Evolutionary conservation across 805 yeast species (phyloP).

Genomic region (Sungouiella blattae): DNA sequence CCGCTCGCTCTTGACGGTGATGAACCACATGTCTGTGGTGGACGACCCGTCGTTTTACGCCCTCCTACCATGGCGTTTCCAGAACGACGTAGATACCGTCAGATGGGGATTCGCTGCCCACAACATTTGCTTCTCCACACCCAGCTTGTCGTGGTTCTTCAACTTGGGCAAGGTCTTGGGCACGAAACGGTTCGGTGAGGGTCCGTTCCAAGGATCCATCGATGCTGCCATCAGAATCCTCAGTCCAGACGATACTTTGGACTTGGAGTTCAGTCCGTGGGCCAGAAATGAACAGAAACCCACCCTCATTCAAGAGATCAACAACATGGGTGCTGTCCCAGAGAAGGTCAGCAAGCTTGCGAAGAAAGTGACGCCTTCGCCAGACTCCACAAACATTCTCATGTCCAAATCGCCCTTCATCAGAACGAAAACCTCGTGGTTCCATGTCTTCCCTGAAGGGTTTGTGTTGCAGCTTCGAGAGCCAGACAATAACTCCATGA

Average conservation of each 20-base stretch:
- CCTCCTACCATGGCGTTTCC: constrained; percentile 69
- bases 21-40: constrained; percentile 90
- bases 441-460: constrained; percentile 94
- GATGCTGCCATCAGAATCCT: constrained; percentile 82
- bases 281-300: constrained; percentile 27
- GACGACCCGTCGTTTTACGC: constrained; percentile 95
- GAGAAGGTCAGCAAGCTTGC: constrained; percentile 15
- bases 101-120: constrained; percentile 96
- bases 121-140: constrained; percentile 75
- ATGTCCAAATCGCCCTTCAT: constrained; percentile 49
- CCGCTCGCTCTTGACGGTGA: constrained; percentile 75
- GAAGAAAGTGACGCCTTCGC: constrained; percentile 22
- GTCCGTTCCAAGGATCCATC: constrained; percentile 86
- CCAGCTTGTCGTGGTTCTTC: constrained; percentile 57
- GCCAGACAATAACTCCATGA: constrained; percentile 82
- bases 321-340: constrained; percentile 9
- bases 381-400: constrained; percentile 28
- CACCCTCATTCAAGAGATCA: constrained; percentile 40
- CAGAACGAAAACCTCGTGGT: constrained; percentile 74
- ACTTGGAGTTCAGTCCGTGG: constrained; percentile 37
- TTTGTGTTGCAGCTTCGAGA: constrained; percentile 81
- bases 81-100: constrained; percentile 57
- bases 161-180: constrained; percentile 85
- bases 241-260: constrained; percentile 71
- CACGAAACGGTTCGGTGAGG: constrained; percentile 84